These are phyloP conservation scores for Penicillium occitanis DNA, from an alignment of 2,329 filamentous ascomycete species.

Conservation along the genomic window DNA sequence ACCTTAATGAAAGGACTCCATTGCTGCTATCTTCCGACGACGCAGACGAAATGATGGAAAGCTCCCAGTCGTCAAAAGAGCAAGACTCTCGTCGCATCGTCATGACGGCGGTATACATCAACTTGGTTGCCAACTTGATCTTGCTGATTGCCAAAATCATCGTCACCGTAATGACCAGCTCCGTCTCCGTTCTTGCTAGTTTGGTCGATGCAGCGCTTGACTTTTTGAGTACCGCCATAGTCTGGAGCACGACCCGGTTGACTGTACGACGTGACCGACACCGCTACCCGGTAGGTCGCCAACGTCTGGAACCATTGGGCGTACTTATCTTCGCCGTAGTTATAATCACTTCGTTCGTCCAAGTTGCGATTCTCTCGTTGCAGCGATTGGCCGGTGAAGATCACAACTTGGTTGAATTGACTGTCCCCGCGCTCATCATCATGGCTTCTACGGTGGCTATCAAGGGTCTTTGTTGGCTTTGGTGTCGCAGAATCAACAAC, in stretches of 20 bases:
- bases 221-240: constrained; percentile 63
- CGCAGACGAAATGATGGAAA: constrained; percentile 61
- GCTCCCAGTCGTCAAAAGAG: constrained; percentile 22
- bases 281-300: constrained; percentile 64
- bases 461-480: constrained; percentile 80
- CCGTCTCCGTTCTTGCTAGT: constrained; percentile 64
- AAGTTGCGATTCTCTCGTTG: constrained; percentile 61
- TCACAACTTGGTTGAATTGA: constrained; percentile 70
- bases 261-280: constrained; percentile 61
- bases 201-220: constrained; percentile 67
- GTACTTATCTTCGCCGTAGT: constrained; percentile 66
- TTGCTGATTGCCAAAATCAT: constrained; percentile 74
- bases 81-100: constrained; percentile 67
- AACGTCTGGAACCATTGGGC: constrained; percentile 63
- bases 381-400: constrained; percentile 58
- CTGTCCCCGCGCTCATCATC: constrained; percentile 70
- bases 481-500: constrained; percentile 83
- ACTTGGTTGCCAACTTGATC: constrained; percentile 73
- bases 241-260: constrained; percentile 60
- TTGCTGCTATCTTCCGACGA: constrained; percentile 26
- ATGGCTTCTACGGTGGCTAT: constrained; percentile 80
- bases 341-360: constrained; percentile 66
- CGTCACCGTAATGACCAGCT: constrained; percentile 73
- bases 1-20: constrained; percentile 22
- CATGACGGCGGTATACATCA: constrained; percentile 83